Percentiles rank a stretch among this genome's conserved stretches.
phyloP scores from a whole-genome alignment of 2,329 filamentous ascomycete genomes.

The Domatiomyces globalis region DNA sequence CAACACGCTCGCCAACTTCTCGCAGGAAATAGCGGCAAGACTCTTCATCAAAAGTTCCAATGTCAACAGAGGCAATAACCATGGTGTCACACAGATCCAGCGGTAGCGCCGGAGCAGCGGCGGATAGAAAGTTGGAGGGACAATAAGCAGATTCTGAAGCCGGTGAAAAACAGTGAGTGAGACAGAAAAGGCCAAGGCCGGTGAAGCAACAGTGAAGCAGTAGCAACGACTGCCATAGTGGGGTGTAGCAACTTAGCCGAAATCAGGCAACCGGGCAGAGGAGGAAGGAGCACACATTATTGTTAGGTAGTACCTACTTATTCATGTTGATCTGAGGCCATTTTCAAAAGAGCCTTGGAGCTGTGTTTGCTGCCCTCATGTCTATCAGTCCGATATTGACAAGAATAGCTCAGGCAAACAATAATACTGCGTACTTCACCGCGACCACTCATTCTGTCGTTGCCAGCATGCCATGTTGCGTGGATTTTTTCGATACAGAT shows the following conservation, averaged over 20 bases:
- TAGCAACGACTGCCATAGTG: background rate
- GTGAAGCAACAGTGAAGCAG: background rate
- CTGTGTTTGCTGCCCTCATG: too few relatives aligned
- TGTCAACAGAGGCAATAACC: background rate
- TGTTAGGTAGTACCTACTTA: background rate
- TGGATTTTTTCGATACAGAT: background rate
- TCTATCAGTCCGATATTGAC: background rate
- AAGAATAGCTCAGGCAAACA: background rate
- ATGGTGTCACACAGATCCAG: background rate
- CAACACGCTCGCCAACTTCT: slow-evolving; percentile 16
- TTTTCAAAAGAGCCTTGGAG: background rate
- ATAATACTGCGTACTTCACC: background rate
- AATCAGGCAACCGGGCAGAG: background rate
- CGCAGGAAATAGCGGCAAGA: slow-evolving; percentile 18
- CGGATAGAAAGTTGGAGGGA: background rate
- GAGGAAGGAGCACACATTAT: background rate
- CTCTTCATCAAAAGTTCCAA: slow-evolving; percentile 19
- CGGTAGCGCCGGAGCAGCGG: background rate
- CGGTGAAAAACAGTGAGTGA: background rate
- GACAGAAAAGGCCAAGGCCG: background rate
- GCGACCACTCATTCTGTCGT: background rate
- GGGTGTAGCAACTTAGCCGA: background rate
- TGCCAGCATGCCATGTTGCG: background rate
- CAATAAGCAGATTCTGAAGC: background rate
- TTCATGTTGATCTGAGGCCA: background rate